Conservation (phyloP, 345 rosid genomes). For the Zanthoxylum bungeanum region DNA sequence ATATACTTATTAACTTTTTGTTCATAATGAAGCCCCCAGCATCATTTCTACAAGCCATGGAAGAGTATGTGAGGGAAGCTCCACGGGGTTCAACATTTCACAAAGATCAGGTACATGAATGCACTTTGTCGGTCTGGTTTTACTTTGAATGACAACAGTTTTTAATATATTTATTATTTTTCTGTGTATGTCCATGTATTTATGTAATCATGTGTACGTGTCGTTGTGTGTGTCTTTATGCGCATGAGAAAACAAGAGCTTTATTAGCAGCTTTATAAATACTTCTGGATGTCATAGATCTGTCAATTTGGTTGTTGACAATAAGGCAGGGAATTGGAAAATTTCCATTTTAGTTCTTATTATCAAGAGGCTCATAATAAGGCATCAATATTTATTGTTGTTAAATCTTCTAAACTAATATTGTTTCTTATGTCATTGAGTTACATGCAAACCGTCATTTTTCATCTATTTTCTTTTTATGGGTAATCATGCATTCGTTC, state of each 20-base stretch:
- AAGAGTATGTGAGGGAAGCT: conserved; percentile 90
- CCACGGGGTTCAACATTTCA: conserved; percentile 52
- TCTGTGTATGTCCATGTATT: background rate
- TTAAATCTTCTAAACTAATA: background rate
- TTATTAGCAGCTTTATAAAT: background rate
- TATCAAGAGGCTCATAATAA: background rate
- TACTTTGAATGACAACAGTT: background rate
- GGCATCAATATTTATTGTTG: background rate
- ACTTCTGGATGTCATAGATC: background rate
- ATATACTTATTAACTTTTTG: conserved; percentile 1
- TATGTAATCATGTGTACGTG: conserved; percentile 1
- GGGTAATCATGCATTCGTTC: background rate
- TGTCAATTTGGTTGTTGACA: background rate
- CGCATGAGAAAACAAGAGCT: background rate
- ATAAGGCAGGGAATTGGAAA: background rate
- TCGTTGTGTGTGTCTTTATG: background rate
- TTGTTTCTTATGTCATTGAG: background rate
- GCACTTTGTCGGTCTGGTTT: background rate
- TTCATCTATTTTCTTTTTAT: background rate
- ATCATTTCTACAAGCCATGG: conserved; percentile 97
- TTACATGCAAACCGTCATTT: background rate
- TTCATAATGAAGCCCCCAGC: conserved; percentile 52
- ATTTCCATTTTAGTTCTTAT: no score
- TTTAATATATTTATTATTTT: background rate
- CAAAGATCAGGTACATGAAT: conserved; percentile 67